Percentiles rank a stretch among this genome's conserved stretches.
Evolutionary conservation across 495 filamentous ascomycete genomes (phyloP).

Genomic region (Podospora sp.): DNA sequence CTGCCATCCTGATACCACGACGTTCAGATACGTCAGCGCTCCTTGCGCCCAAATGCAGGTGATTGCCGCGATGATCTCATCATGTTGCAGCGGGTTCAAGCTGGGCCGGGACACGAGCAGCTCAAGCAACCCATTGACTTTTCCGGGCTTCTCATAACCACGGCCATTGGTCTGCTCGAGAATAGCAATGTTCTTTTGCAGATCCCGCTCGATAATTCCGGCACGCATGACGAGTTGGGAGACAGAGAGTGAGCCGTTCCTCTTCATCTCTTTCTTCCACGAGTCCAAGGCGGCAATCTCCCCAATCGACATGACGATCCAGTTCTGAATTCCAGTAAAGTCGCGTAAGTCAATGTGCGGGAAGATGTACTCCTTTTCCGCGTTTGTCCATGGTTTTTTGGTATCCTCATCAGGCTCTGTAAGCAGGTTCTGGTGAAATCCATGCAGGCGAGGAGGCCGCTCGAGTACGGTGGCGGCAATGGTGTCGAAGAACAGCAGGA

Average conservation of each 20-base stretch:
- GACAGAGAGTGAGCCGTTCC: constrained; percentile 45
- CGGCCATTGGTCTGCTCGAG: constrained; percentile 7
- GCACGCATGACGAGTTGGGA: constrained; percentile 50
- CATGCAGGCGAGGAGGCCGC: constrained; percentile 44
- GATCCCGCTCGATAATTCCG: constrained; percentile 39
- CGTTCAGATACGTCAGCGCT: constrained; percentile 50
- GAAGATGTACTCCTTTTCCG: constrained; percentile 24
- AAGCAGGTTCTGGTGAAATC: constrained; percentile 45
- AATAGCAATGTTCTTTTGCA: constrained; percentile 34
- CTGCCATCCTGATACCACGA: constrained; percentile 59
- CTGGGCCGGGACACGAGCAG: neutral
- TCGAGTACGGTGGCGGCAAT: constrained; percentile 50
- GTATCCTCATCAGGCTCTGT: constrained; percentile 17
- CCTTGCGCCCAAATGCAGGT: constrained; percentile 53
- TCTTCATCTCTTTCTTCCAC: constrained; percentile 52
- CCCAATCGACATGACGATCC: constrained; percentile 47
- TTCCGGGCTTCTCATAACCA: neutral
- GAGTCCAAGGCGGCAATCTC: constrained; percentile 53
- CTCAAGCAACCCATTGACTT: neutral
- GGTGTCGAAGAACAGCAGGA: constrained; percentile 53
- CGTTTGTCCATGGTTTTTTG: constrained; percentile 21
- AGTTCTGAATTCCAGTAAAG: constrained; percentile 51
- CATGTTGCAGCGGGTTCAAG: neutral
- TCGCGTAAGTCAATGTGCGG: constrained; percentile 44
- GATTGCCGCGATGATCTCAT: constrained; percentile 14